phyloP scores from a whole-genome alignment of 768 basidiomycete species.

The button mushroom (Agaricus bisporus) region DNA sequence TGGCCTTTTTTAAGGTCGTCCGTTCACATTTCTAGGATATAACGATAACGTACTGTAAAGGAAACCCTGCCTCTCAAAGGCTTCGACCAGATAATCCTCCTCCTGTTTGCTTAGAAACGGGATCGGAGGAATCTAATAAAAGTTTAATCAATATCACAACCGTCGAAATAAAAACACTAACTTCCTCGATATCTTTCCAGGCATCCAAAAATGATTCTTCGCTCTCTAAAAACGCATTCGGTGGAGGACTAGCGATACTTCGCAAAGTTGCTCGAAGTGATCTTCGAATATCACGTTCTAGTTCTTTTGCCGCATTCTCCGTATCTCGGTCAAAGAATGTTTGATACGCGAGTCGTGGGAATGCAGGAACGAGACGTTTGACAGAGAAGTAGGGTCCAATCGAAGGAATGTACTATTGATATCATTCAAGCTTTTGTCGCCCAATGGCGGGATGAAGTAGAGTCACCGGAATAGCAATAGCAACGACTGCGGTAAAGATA shows the following conservation, averaged over 20 bases:
- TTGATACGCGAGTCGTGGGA: conserved; percentile 59
- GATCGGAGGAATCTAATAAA: conserved; percentile 48
- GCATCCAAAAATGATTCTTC: conserved; percentile 43
- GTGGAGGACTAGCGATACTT: conserved; percentile 48
- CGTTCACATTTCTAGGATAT: neutral
- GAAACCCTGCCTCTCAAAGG: conserved; percentile 54
- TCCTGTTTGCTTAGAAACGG: conserved; percentile 55
- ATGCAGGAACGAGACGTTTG: conserved; percentile 27
- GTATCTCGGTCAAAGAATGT: conserved; percentile 52
- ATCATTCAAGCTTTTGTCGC: neutral
- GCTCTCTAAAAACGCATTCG: conserved; percentile 46
- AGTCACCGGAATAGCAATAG: conserved; percentile 54
- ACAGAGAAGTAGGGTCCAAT: conserved; percentile 42
- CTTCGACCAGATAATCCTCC: conserved; percentile 67
- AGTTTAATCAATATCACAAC: neutral
- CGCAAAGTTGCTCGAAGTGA: conserved; percentile 53
- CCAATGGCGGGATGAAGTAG: neutral
- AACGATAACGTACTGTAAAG: conserved; percentile 43
- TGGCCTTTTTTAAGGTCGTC: conserved; percentile 17
- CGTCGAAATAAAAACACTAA: conserved; percentile 11
- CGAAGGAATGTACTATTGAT: conserved; percentile 52
- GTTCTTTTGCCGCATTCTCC: conserved; percentile 41
- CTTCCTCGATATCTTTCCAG: conserved; percentile 42
- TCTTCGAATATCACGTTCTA: conserved; percentile 50
- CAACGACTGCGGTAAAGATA: conserved; percentile 51